Evolutionary conservation across 2,329 filamentous ascomycete genomes (phyloP).

Genomic region (Pestalotiopsis fici): DNA sequence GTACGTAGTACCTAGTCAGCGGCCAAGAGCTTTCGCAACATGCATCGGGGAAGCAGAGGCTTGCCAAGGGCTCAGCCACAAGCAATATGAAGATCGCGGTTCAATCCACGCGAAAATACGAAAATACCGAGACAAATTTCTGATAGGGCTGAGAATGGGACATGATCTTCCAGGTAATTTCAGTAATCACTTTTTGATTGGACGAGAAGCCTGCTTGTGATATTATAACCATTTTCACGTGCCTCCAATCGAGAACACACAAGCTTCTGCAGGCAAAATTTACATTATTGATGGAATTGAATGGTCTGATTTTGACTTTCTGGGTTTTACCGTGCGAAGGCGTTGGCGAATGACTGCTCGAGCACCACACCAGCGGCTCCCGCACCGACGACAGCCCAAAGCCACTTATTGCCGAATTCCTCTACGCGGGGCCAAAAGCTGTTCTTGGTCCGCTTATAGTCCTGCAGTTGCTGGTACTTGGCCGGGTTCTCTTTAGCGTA

Average conservation of each 20-base stretch:
- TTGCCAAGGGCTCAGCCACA: too few species aligned
- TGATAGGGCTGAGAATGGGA: background rate
- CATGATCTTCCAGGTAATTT: background rate
- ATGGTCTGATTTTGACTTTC: background rate
- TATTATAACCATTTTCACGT: background rate
- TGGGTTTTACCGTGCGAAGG: background rate
- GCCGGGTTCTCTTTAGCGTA: conserved; percentile 49
- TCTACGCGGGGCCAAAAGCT: conserved; percentile 53
- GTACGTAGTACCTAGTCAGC: too few species aligned
- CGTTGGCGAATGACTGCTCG: conserved; percentile 33
- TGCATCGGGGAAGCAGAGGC: too few species aligned
- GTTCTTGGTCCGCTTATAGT: conserved; percentile 38
- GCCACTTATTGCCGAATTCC: conserved; percentile 56
- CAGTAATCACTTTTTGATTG: background rate
- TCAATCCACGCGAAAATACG: too few species aligned
- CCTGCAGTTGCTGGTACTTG: conserved; percentile 53
- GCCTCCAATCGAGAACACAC: background rate
- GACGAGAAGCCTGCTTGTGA: background rate
- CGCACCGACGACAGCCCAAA: conserved; percentile 50
- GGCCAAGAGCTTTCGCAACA: too few species aligned
- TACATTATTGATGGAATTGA: background rate
- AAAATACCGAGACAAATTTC: too few species aligned
- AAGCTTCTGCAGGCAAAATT: background rate
- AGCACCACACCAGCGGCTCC: conserved; percentile 48
- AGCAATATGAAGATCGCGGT: too few species aligned